Percentiles rank a stretch among this genome's conserved stretches.
Evolutionary conservation across 352 stramenopile species (phyloP).

Genomic region (Phytophthora chlamydospora): DNA sequence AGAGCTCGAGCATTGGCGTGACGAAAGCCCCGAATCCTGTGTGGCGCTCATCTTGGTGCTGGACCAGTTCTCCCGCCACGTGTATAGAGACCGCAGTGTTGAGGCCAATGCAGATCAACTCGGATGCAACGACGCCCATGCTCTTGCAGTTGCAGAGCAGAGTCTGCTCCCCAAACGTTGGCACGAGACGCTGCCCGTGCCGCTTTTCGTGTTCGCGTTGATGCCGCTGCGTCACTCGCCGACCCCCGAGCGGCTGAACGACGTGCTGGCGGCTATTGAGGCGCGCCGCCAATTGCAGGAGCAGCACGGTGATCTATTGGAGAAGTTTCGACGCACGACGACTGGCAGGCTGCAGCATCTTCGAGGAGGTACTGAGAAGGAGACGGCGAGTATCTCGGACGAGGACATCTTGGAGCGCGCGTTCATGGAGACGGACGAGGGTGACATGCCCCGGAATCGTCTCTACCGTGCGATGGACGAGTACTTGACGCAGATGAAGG

Average conservation of each 20-base stretch:
- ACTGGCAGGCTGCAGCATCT: conserved; percentile 72
- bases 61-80: conserved; percentile 88
- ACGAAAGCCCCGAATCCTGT: conserved; percentile 36
- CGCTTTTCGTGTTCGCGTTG: conserved; percentile 78
- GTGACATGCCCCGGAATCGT: conserved; percentile 66
- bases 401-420: conserved; percentile 77
- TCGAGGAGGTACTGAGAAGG: conserved; percentile 20
- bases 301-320: conserved; percentile 66
- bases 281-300: conserved; percentile 47
- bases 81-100: conserved; percentile 55
- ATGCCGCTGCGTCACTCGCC: conserved; percentile 89
- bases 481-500: conserved; percentile 64
- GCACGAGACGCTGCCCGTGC: conserved; percentile 58
- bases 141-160: conserved; percentile 50
- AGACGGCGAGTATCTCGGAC: conserved; percentile 40
- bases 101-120: conserved; percentile 21
- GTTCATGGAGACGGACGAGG: conserved; percentile 70
- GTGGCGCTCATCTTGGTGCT: conserved; percentile 87
- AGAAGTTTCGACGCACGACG: conserved; percentile 87
- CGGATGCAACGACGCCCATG: conserved; percentile 55
- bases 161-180: conserved; percentile 50
- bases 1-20: conserved; percentile 60
- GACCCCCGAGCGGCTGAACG: conserved; percentile 58
- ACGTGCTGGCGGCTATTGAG: conserved; percentile 62
- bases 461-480: conserved; percentile 77